These are phyloP conservation scores for Angomonas desouzai DNA, from an alignment of 208 protist genomes.

Conservation along the genomic window DNA sequence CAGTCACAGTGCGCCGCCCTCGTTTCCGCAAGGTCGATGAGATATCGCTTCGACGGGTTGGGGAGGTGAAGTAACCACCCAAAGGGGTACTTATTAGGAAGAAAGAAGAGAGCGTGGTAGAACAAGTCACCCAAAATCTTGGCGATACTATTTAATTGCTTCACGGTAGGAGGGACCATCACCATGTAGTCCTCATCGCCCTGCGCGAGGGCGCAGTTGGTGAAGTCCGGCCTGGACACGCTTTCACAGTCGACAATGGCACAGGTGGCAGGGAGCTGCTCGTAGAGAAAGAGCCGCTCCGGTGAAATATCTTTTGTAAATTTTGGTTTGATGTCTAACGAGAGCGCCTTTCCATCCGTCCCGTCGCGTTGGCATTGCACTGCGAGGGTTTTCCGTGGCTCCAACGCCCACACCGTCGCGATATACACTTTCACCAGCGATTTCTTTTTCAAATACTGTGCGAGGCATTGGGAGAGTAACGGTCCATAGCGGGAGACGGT, in stretches of 20 bases:
- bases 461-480: not conserved
- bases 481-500: not conserved
- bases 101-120: constrained; percentile 63
- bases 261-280: not conserved
- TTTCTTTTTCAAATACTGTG: not conserved
- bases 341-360: not conserved
- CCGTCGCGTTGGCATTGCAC: not conserved
- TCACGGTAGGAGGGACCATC: constrained; percentile 19
- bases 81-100: constrained; percentile 25
- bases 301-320: not conserved
- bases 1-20: constrained; percentile 20
- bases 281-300: not conserved
- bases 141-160: constrained; percentile 13
- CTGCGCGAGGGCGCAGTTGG: constrained; percentile 38
- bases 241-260: constrained; percentile 3
- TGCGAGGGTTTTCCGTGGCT: not conserved
- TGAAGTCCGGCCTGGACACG: constrained; percentile 40
- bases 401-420: not conserved
- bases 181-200: constrained; percentile 21
- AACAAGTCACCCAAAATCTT: constrained; percentile 25
- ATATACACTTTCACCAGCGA: not conserved
- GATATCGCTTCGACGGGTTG: constrained; percentile 32
- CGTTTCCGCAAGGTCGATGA: constrained; percentile 25
- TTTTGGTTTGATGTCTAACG: not conserved
- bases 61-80: constrained; percentile 35